Base-by-base conservation (phyloP, 1,284 basidiomycete genomes). In the Sporisorium graminicola region DNA sequence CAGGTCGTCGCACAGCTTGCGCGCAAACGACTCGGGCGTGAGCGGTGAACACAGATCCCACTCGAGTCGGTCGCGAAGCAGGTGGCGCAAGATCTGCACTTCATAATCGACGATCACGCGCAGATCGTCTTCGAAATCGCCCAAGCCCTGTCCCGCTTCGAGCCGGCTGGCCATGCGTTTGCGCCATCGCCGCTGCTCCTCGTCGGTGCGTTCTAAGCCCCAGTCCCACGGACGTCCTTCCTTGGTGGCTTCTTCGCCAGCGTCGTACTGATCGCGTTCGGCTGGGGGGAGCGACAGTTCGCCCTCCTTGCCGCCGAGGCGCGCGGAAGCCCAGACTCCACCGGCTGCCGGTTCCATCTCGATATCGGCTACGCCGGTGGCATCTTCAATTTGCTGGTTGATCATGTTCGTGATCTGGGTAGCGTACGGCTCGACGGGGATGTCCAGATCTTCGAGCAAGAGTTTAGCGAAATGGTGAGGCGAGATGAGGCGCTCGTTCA, bases 11-110 rank as follows among this genome's bases (percentile, higher is more conserved):
- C 93, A 94, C 54, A 98, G 91, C 65, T 90, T 91, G 40, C 88
- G 87, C 0, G 96, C 91, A 82, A 98, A 99, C 1, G 88, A 88
- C 83, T 96, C 92, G 0, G 96, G 96, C 0, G 95, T 95, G 18
- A 98, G 90, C 0, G 92, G 90, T 0, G 95, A 98, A 33, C 94
- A 90, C 8, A 99, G 89, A 86, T 99, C 96, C 97, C 97, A 99
- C 87, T 99, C 97, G 80, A 99, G 93, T 76, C 95, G 93, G 87
- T 99, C 96, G 64, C 92, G 89, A 1, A 99, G 89, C 86, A 96
- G 93, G 85, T 94, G 89, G 20, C 92, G 93, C 51, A 92, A 92
- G 83, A 99, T 93, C 86, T 98, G 96, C n/a, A 99, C 94, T 86
- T 99, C 95, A 85, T 99, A 94, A 18, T 82, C 81, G 13, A 85